phyloP scores from a whole-genome alignment of 2,329 filamentous ascomycete species.

The Sporothrix sp. region DNA sequence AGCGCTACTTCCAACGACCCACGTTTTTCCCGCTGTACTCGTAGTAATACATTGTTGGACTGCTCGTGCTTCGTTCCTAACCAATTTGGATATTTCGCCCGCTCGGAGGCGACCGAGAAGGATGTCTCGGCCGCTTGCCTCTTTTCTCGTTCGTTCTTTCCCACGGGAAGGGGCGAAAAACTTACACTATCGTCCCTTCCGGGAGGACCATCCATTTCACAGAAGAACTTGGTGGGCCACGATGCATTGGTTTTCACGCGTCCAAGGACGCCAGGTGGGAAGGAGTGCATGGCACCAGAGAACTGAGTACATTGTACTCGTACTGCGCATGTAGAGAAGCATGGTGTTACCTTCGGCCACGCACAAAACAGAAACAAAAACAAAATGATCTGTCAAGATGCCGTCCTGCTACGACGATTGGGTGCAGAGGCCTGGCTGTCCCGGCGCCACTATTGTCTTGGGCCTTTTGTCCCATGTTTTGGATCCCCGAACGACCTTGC shows the following conservation, averaged over 20 bases:
- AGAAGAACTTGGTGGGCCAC: neutral
- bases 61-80: constrained; percentile 10
- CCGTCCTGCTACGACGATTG: neutral
- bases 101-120: neutral
- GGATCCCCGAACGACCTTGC: too few species aligned
- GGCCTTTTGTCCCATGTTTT: too few species aligned
- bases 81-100: constrained; percentile 7
- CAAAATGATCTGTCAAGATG: constrained; percentile 5
- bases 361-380: neutral
- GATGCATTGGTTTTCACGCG: neutral
- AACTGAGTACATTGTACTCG: too few species aligned
- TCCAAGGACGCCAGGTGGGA: too few species aligned
- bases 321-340: too few species aligned
- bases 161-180: too few species aligned
- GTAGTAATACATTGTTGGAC: too few species aligned
- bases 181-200: too few species aligned
- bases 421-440: neutral
- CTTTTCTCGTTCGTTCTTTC: neutral
- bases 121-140: neutral
- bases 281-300: too few species aligned
- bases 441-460: neutral
- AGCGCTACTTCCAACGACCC: neutral
- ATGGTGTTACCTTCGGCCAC: too few species aligned
- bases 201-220: neutral
- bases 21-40: too few species aligned